Evolutionary conservation across 768 basidiomycete genomes (phyloP), one percentile per base, ranked within the genome.

Genomic region (Lyophyllum atratum): DNA sequence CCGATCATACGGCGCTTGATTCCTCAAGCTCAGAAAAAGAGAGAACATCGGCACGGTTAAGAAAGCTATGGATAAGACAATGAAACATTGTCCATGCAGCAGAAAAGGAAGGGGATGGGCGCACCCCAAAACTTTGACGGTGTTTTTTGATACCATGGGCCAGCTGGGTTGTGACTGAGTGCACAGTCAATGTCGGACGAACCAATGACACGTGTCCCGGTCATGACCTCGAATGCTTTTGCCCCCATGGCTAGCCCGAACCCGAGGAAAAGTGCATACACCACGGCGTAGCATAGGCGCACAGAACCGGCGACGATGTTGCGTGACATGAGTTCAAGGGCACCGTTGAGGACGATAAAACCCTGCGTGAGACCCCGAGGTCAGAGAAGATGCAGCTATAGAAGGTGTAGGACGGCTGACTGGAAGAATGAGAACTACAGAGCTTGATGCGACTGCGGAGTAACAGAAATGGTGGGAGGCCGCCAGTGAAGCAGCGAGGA

Each of bases 301-400:
- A 94, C 92, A 11, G 90, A 87, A n/a, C 93, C 92, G 0, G 90
- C 79, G 28, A 93, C 85, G 64, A 95, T 87, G 59, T 90, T 90
- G 17, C 91, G 82, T 3, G 90, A 88, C 56, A 90, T 83, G 21
- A 93, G 73, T 66, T 94, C 93, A 28, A 94, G 83, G 11, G 86
- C 81, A 48, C 89, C 93, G 63, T 77, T 81, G 14, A 90, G 79
- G 10, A 90, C 84, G 49, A 89, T 83, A 58, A 87, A 87, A 7
- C 89, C 88, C 73, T 76, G 19, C 19, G 33, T 31, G 21, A 10
- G n/a, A 26, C 29, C 12, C 12, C 11, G 5, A 1, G 22, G 21
- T 53, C 11, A 39, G 12, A 15, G 10, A 44, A 14, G 34, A 28
- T 19, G 5, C 44, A 14, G 33, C 33, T 12, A 8, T 37, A 21